These are phyloP conservation scores for Borovskyia barvae DNA, from an alignment of 208 protist species.

Conservation along the genomic window DNA sequence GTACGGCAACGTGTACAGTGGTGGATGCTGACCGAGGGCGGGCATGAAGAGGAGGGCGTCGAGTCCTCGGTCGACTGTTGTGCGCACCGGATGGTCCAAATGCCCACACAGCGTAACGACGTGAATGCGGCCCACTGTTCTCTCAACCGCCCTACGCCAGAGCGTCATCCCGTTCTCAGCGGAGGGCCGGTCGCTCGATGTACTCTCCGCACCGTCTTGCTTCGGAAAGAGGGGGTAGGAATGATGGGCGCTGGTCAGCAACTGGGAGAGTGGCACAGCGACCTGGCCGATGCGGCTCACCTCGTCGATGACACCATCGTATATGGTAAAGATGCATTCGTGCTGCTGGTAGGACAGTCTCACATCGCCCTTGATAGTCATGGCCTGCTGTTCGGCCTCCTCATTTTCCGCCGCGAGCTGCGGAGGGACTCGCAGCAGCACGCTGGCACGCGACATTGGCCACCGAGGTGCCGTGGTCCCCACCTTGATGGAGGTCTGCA, in stretches of 20 bases:
- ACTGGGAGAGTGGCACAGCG: constrained; percentile 45
- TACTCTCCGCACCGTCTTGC: not conserved
- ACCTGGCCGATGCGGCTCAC: constrained; percentile 70
- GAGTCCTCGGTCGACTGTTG: not conserved
- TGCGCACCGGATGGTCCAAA: constrained; percentile 5
- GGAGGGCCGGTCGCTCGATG: not conserved
- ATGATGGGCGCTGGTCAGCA: constrained; percentile 51
- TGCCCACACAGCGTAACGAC: constrained; percentile 13
- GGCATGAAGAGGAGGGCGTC: not conserved
- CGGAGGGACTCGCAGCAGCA: constrained; percentile 51
- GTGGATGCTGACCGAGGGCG: not conserved
- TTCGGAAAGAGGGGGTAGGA: constrained; percentile 31
- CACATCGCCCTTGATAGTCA: no score
- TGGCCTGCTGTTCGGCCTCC: no score
- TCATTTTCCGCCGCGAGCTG: not conserved
- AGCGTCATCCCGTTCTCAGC: not conserved
- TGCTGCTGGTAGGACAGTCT: not conserved
- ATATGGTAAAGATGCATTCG: constrained; percentile 48
- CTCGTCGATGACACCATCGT: constrained; percentile 73
- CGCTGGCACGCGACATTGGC: constrained; percentile 21
- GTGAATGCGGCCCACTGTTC: constrained; percentile 7
- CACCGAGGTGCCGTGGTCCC: constrained; percentile 50
- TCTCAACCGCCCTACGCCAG: constrained; percentile 1
- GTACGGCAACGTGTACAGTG: constrained; percentile 3
- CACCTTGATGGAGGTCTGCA: constrained; percentile 48